phyloP scores from a whole-genome alignment of 371 early-diverging fungal genomes.

The Enterocytospora artemiae region DNA sequence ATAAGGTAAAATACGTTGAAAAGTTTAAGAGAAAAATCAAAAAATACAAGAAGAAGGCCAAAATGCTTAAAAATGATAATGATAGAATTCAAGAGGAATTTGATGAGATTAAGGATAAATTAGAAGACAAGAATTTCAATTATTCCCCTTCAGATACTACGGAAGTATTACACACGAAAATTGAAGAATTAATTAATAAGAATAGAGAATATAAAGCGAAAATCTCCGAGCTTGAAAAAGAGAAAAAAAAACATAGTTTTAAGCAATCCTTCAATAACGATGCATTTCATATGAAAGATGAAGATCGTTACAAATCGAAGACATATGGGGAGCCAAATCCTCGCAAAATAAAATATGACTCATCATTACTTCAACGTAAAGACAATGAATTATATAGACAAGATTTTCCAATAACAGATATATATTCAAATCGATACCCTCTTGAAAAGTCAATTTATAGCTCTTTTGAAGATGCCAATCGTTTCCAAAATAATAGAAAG shows the following conservation, averaged over 20 bases:
- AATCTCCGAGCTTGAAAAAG: conserved; percentile 13
- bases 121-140: conserved; percentile 31
- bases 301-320: too few relatives aligned
- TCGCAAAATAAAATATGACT: too few relatives aligned
- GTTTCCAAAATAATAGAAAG: too few relatives aligned
- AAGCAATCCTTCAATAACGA: too few relatives aligned
- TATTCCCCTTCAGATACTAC: conserved; percentile 8
- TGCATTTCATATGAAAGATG: too few relatives aligned
- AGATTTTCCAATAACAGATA: too few relatives aligned
- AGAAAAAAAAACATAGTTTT: conserved; percentile 8
- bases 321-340: too few relatives aligned
- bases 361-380: too few relatives aligned
- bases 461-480: too few relatives aligned
- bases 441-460: too few relatives aligned
- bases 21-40: conserved; percentile 19
- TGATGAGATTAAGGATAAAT: conserved; percentile 33
- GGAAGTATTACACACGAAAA: conserved; percentile 16
- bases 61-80: conserved; percentile 23
- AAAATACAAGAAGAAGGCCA: conserved; percentile 28
- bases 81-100: conserved; percentile 39
- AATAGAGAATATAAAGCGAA: conserved; percentile 31
- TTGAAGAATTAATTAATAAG: conserved; percentile 23
- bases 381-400: too few relatives aligned
- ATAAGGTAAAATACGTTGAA: background rate
- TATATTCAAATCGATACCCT: too few relatives aligned